Conservation (phyloP, 202 grass and related monocot genomes). For the Eragrostis tef region DNA sequence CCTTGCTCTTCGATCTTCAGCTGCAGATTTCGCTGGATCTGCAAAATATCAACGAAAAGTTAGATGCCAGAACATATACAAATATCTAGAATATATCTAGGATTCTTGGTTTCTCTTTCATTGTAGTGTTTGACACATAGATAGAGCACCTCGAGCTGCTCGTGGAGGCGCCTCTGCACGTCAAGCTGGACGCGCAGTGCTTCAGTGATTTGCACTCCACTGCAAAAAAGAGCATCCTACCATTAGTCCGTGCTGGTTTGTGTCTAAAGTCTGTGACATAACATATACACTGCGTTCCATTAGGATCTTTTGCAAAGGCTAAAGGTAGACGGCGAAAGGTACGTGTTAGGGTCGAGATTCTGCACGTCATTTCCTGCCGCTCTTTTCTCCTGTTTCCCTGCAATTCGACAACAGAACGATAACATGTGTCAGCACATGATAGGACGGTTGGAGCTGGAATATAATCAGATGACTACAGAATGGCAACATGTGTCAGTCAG, state of each 20-base stretch:
- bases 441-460: not conserved
- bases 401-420: conserved; percentile 17
- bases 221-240: conserved; percentile 31
- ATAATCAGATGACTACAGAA: not conserved
- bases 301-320: conserved; percentile 41
- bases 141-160: conserved; percentile 81
- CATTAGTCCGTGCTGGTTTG: conserved; percentile 12
- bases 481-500: conserved; percentile 20
- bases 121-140: conserved; percentile 18
- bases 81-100: not conserved
- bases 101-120: not conserved
- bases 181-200: conserved; percentile 78
- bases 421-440: conserved; percentile 29
- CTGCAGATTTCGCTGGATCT: conserved; percentile 80
- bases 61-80: not conserved
- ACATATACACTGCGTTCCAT: conserved; percentile 10
- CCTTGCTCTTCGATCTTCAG: conserved; percentile 85
- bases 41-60: conserved; percentile 1
- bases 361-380: conserved; percentile 39
- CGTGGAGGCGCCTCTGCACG: conserved; percentile 85
- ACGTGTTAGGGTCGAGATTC: conserved; percentile 61
- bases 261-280: not conserved
- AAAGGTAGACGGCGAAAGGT: conserved; percentile 44
- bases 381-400: conserved; percentile 59
- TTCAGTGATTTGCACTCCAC: conserved; percentile 79